Conservation (phyloP, 768 basidiomycete genomes). For the Mycena floridula region DNA sequence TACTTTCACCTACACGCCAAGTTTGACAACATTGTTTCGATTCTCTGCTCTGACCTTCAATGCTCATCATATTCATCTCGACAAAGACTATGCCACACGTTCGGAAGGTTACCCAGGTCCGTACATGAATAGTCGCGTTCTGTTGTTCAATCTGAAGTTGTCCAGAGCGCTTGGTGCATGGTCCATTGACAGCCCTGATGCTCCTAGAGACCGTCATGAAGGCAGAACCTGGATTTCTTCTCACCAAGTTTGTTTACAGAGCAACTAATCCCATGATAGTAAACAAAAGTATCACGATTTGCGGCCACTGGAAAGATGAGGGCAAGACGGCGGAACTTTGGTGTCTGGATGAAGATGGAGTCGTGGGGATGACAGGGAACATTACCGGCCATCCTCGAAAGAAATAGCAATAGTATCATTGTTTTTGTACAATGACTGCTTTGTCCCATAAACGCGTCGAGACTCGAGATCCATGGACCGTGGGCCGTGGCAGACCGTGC, state of each 20-base stretch:
- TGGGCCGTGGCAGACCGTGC: no score
- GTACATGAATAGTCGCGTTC: conserved; percentile 9
- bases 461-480: no score
- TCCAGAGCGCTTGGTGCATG: conserved; percentile 78
- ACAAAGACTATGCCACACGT: conserved; percentile 61
- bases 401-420: no score
- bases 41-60: conserved; percentile 88
- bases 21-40: conserved; percentile 69
- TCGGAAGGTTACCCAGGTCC: conserved; percentile 70
- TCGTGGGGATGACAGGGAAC: conserved; percentile 48
- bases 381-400: no score
- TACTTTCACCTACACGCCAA: conserved; percentile 62
- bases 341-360: conserved; percentile 28
- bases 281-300: conserved; percentile 27
- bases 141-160: neutral
- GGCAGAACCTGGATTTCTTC: conserved; percentile 37
- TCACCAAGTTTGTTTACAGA: conserved; percentile 54
- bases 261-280: conserved; percentile 50
- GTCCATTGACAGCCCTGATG: conserved; percentile 76
- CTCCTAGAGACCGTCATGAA: conserved; percentile 57
- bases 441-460: no score
- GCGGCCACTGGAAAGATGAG: conserved; percentile 26
- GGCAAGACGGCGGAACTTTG: conserved; percentile 28
- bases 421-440: no score
- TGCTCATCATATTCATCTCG: conserved; percentile 79